phyloP scores from a whole-genome alignment of 2,329 filamentous ascomycete species.

The Pyrenochaeta sp. region DNA sequence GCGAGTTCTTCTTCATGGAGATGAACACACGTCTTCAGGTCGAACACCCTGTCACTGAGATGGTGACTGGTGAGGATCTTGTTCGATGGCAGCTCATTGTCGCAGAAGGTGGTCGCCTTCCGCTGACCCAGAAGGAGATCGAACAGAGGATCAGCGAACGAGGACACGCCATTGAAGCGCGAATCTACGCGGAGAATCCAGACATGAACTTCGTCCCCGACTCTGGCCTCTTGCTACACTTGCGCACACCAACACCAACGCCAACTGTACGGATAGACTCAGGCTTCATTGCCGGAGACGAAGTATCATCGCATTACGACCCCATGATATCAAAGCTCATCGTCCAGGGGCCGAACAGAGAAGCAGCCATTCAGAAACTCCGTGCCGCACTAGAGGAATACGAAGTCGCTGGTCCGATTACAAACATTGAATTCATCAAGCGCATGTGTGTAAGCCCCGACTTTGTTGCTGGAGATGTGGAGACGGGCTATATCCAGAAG shows the following conservation, averaged over 20 bases:
- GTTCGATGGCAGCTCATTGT: slow-evolving; percentile 97
- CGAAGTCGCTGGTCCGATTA: slow-evolving; percentile 90
- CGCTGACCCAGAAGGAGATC: slow-evolving; percentile 71
- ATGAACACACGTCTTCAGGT: slow-evolving; percentile 89
- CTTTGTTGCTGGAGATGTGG: slow-evolving; percentile 87
- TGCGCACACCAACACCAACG: slow-evolving; percentile 74
- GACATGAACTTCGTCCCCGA: slow-evolving; percentile 92
- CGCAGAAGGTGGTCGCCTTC: slow-evolving; percentile 74
- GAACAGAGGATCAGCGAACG: slow-evolving; percentile 74
- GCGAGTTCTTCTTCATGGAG: slow-evolving; percentile 75
- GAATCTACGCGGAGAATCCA: slow-evolving; percentile 96
- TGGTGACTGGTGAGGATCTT: slow-evolving; percentile 78
- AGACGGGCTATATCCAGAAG: slow-evolving; percentile 96
- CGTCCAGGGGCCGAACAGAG: slow-evolving; percentile 79
- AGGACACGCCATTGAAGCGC: slow-evolving; percentile 91
- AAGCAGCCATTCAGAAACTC: slow-evolving; percentile 84
- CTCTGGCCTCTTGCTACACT: slow-evolving; percentile 85
- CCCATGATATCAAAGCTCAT: slow-evolving; percentile 99
- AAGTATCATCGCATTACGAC: slow-evolving; percentile 93
- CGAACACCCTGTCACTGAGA: slow-evolving; percentile 92
- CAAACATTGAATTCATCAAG: slow-evolving; percentile 97
- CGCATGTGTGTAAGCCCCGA: slow-evolving; percentile 80
- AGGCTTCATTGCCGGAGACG: slow-evolving; percentile 89
- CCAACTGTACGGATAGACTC: slow-evolving; percentile 89
- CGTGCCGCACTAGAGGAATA: slow-evolving; percentile 83